Percentiles rank a stretch among this genome's conserved stretches.
Conservation (phyloP, 768 basidiomycete species). For the Sarcodon sp. region DNA sequence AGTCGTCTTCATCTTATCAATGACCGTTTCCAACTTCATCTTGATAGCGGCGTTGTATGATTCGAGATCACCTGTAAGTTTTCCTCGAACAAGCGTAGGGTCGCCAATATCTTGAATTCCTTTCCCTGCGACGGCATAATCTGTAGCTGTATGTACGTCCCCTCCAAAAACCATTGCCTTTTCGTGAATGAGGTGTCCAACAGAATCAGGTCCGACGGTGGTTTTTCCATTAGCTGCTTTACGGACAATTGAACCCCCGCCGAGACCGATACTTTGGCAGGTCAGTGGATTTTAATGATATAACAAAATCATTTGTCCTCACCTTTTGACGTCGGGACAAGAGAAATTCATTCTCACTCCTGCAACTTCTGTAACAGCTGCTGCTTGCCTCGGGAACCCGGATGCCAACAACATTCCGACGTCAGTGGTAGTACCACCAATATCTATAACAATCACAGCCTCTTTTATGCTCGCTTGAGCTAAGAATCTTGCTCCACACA, state of each 20-base stretch:
- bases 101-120: constrained; percentile 14
- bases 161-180: constrained; percentile 48
- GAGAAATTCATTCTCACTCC: constrained; percentile 51
- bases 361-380: constrained; percentile 46
- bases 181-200: constrained; percentile 38
- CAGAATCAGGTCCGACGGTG: constrained; percentile 51
- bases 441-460: constrained; percentile 36
- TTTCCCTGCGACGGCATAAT: constrained; percentile 33
- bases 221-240: constrained; percentile 20
- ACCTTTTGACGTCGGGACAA: constrained; percentile 37
- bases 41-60: constrained; percentile 28
- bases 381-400: constrained; percentile 52
- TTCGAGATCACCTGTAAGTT: constrained; percentile 14
- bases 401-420: constrained; percentile 48
- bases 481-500: constrained; percentile 54
- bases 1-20: constrained; percentile 57
- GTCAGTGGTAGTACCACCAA: constrained; percentile 57
- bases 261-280: constrained; percentile 42
- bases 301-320: constrained; percentile 14
- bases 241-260: constrained; percentile 40
- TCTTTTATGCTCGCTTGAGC: constrained; percentile 24
- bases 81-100: constrained; percentile 6
- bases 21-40: constrained; percentile 27
- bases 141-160: constrained; percentile 42
- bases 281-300: too few relatives aligned